Evolutionary conservation across 371 early-diverging fungal genomes (phyloP), one percentile per base, ranked within the genome.

Genomic region (Globomyces sp.): DNA sequence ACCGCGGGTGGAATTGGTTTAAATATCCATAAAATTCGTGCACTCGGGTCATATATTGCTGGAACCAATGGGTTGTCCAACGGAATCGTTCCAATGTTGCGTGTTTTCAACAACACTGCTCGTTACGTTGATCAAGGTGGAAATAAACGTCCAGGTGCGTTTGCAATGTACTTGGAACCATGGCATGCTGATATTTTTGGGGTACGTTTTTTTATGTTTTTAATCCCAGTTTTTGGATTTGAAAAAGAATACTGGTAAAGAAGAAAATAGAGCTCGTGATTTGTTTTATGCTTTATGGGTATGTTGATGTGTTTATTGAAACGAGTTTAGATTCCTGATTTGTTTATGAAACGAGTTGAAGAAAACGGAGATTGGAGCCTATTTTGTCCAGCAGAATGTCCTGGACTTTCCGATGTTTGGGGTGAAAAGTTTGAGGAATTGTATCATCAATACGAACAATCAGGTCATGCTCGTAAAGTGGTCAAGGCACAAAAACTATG

Each of bases 101-200:
- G 96, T 58, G 98, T 99, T 1, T 98, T 91, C 78, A 98, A 99
- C 83, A 95, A 95, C 71, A 99, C 99, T 1, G 96, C 97, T 9
- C 91, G 97, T 58, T 99, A 98, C 74, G 97, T 99, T 13, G 96
- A 98, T 75, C 99, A 99, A 79, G 99, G 99, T 57, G 99, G 99
- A 50, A 98, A 97, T 82, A 99, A 98, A 85, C 89, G 99, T 36
- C 96, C 98, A 1, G 98, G 99, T n/a, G 95, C 98, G 4, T 98
- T 99, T 80, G 99, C 99, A 63, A 90, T 99, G 72, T 99, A 96
- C 78, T 82, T 99, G 50, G 99, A 99, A 79, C 99, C 99, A 6
- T 99, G 99, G 99, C 99, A 99, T 74, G 86, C 93, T 2, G 99
- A 99, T 76, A 87, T 99, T 10, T 97, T 99, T 78, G 95, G 94